Percentiles rank a stretch among this genome's conserved stretches.
phyloP scores from a whole-genome alignment of 345 rosid species.

The Citrus trifoliata region DNA sequence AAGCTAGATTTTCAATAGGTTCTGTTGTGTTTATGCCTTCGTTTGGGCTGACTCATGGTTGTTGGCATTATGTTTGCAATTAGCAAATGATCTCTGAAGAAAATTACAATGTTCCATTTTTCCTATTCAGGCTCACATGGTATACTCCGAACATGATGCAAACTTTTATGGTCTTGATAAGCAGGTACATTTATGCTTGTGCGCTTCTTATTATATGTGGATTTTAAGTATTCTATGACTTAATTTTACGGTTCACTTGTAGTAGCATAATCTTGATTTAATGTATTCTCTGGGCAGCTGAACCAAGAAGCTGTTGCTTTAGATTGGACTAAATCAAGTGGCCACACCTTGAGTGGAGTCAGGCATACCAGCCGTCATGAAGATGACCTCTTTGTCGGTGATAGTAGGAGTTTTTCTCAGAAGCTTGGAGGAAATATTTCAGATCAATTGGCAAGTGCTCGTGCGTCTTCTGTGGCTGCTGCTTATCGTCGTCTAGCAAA shows the following conservation, averaged over 20 bases:
- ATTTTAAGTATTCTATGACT: not conserved
- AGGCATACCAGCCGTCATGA: slow-evolving; percentile 28
- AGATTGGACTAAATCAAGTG: slow-evolving; percentile 90
- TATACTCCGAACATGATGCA: slow-evolving; percentile 84
- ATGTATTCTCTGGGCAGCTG: slow-evolving; percentile 43
- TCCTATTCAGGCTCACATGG: slow-evolving; percentile 86
- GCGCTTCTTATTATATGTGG: not conserved
- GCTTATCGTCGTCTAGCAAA: slow-evolving; percentile 61
- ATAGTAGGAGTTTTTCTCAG: slow-evolving; percentile 26
- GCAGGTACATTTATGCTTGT: slow-evolving; percentile 50
- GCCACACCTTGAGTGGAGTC: slow-evolving; percentile 56
- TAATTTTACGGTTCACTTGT: slow-evolving; percentile 8
- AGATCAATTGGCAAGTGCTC: slow-evolving; percentile 55
- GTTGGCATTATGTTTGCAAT: not conserved
- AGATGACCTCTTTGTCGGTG: slow-evolving; percentile 36
- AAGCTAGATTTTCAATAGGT: slow-evolving; percentile 20
- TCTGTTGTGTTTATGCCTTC: not conserved
- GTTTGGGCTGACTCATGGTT: not conserved
- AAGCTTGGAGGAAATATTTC: slow-evolving; percentile 73
- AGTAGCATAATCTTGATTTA: slow-evolving; percentile 2
- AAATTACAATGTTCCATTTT: slow-evolving; percentile 10
- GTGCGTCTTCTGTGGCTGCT: slow-evolving; percentile 83
- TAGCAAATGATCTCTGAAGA: not conserved
- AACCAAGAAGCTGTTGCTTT: slow-evolving; percentile 78
- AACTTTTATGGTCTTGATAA: slow-evolving; percentile 77